Evolutionary conservation across 2,329 filamentous ascomycete species (phyloP).

Genomic region (Fusarium sambucinum): DNA sequence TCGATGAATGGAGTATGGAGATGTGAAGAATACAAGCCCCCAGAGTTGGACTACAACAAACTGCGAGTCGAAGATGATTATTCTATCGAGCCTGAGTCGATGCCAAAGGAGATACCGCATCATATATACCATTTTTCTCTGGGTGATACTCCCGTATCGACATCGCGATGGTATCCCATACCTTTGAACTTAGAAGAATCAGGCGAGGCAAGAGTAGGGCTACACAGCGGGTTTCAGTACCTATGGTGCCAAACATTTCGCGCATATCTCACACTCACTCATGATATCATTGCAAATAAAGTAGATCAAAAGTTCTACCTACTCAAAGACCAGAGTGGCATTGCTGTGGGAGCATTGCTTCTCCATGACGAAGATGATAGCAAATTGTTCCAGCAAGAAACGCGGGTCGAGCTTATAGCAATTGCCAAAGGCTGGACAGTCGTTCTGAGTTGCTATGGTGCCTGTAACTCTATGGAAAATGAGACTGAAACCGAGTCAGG

Average conservation of each 20-base stretch:
- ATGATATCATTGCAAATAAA: not conserved
- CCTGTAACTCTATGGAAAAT: rapidly evolving
- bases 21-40: not conserved
- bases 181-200: rapidly evolving
- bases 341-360: rapidly evolving
- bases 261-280: not conserved
- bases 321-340: rapidly evolving
- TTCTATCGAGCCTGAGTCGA: not conserved
- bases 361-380: not conserved
- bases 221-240: not conserved
- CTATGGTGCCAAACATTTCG: not conserved
- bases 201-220: not conserved
- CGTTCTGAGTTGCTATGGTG: not conserved
- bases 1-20: not conserved
- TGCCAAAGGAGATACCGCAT: not conserved
- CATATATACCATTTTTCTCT: not conserved
- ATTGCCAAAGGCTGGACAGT: not conserved
- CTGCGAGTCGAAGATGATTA: too few relatives aligned
- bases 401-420: not conserved
- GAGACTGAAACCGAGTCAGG: not conserved
- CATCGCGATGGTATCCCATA: not conserved
- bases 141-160: rapidly evolving
- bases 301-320: not conserved
- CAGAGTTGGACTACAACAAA: too few relatives aligned
- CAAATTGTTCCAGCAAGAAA: not conserved